Evolutionary conservation across 768 basidiomycete species (phyloP).

Genomic region (Cyathus striatus): DNA sequence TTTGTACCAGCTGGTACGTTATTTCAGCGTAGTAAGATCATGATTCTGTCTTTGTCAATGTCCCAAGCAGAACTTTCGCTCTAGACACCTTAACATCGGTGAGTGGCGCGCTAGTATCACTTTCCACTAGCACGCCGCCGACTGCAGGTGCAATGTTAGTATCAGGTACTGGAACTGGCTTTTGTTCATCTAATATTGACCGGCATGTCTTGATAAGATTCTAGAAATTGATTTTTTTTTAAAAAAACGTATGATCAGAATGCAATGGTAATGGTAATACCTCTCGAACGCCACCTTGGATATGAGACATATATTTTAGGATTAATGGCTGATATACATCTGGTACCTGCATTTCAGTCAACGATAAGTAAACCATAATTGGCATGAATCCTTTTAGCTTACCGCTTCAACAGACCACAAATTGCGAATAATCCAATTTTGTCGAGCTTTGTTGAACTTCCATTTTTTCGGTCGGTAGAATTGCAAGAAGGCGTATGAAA

Average conservation of each 20-base stretch:
- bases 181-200: background rate
- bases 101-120: too few species aligned
- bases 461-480: constrained; percentile 43
- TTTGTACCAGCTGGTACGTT: too few species aligned
- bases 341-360: constrained; percentile 38
- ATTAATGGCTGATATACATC: constrained; percentile 42
- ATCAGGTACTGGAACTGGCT: background rate
- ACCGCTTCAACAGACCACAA: constrained; percentile 48
- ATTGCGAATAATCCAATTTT: constrained; percentile 72
- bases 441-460: constrained; percentile 74
- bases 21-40: too few species aligned
- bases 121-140: too few species aligned
- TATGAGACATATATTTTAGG: constrained; percentile 37
- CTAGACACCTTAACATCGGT: too few species aligned
- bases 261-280: too few species aligned
- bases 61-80: too few species aligned
- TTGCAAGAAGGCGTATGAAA: constrained; percentile 52
- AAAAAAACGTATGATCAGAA: too few species aligned
- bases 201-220: background rate
- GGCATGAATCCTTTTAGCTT: constrained; percentile 14
- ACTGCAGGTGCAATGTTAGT: background rate
- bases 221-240: too few species aligned
- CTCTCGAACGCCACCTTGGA: constrained; percentile 42
- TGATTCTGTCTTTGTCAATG: too few species aligned
- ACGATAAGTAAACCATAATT: background rate